Conservation (phyloP, 345 rosid genomes). For the Gossypium sturtianum region DNA sequence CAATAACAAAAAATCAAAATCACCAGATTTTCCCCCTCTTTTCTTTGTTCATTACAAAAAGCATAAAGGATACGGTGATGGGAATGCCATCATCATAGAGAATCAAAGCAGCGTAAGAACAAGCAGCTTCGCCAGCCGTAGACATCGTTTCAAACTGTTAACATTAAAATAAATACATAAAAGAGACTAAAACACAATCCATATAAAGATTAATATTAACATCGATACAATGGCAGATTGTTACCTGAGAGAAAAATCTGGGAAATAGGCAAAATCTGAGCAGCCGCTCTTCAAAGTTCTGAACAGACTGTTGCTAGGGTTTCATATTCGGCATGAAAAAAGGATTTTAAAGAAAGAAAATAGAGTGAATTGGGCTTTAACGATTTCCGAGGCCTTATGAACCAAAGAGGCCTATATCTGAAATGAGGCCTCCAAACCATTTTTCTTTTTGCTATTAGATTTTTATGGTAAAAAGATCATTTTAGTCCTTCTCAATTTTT, state of each 20-base stretch:
- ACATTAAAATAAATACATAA: not conserved
- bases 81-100: constrained; percentile 69
- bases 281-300: not conserved
- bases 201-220: not conserved
- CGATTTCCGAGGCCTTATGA: not conserved
- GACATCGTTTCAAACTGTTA: constrained; percentile 39
- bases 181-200: not conserved
- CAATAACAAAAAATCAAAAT: not conserved
- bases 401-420: not conserved
- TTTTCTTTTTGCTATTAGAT: too few species aligned
- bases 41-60: not conserved
- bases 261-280: not conserved
- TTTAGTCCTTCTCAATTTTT: too few species aligned
- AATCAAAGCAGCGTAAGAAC: constrained; percentile 64
- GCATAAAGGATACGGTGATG: constrained; percentile 49
- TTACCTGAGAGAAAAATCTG: not conserved
- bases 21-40: too few species aligned
- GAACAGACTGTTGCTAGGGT: not conserved
- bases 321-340: not conserved
- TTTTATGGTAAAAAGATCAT: too few species aligned
- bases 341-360: not conserved
- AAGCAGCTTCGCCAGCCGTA: constrained; percentile 51
- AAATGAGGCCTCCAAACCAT: not conserved
- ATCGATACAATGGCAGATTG: not conserved
- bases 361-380: not conserved